Base-by-base conservation (phyloP, 1,284 basidiomycete genomes). In the Sutorius eximius region DNA sequence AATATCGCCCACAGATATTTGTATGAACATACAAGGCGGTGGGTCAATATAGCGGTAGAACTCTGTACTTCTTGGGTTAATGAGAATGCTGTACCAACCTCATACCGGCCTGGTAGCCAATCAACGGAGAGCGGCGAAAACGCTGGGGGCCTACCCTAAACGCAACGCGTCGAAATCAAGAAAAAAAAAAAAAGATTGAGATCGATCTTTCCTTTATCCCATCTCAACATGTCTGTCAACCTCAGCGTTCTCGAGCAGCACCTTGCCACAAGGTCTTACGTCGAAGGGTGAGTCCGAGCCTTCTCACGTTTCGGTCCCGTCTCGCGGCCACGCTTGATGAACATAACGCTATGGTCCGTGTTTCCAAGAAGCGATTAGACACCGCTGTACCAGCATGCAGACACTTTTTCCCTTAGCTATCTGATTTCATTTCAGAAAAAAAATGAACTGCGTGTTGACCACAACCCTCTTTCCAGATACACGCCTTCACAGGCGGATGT, bases 301-400 rank as follows among this genome's bases (percentile, higher is more conserved):
- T 41, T 55, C 56, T 40, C 52, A 44, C 57, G 27, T 49, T 58
- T 60, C 61, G 69, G 66, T 63, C 61, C 43, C 56, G 54, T 57
- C 66, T 47, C 49, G 53, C 60, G 57, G 48, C 66, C 62, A 60
- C 68, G 65, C 63, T 71, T 82, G 91, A 95, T 94, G 91, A 93
- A 77, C 71, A 72, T 49, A 74, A 75, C 77, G 88, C 91, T 93
- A 92, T 95, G 93, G 92, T 95, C 93, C 93, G 93, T 95, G 93
- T 95, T 95, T 93, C 93, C 86, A 90, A 96, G 92, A 88, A 85
- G 91, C 89, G 93, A 90, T 81, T 92, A 96, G 93, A 95, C 91
- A 91, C 85, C 93, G 89, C 89, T 87, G 83, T 77, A 80, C 78
- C 77, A 82, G 71, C 73, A 78, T 93, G 91, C 88, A 79, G 91